A percentile compares a stretch with the other conserved stretches of the same genome.
These are phyloP conservation scores for Elongisporangium anandrum DNA, from an alignment of 352 stramenopile species.

Conservation along the genomic window DNA sequence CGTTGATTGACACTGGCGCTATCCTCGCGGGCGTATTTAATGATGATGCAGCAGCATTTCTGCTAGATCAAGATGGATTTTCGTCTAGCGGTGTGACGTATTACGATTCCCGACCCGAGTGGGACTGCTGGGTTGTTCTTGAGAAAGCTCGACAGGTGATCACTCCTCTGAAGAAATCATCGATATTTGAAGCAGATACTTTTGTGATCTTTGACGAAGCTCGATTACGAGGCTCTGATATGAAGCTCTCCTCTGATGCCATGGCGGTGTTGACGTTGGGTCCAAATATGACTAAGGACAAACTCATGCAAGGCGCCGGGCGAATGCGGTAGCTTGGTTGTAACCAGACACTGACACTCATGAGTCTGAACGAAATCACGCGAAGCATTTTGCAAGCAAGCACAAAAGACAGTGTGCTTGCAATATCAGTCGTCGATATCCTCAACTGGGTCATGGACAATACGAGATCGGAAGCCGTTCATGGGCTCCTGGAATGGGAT, in stretches of 20 bases:
- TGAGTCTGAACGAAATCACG: slow-evolving; percentile 63
- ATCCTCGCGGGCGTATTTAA: slow-evolving; percentile 70
- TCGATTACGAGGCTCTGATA: slow-evolving; percentile 80
- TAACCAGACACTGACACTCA: slow-evolving; percentile 72
- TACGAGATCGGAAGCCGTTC: slow-evolving; percentile 55
- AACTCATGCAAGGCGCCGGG: slow-evolving; percentile 91
- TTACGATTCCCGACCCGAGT: slow-evolving; percentile 53
- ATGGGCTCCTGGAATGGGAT: slow-evolving; percentile 80
- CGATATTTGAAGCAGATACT: slow-evolving; percentile 72
- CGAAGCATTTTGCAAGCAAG: slow-evolving; percentile 30
- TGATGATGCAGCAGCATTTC: slow-evolving; percentile 42
- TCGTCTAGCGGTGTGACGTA: slow-evolving; percentile 70
- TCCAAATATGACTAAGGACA: slow-evolving; percentile 87
- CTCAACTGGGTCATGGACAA: slow-evolving; percentile 88
- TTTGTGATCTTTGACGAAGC: slow-evolving; percentile 92
- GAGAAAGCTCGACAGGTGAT: slow-evolving; percentile 60
- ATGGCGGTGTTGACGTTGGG: slow-evolving; percentile 81
- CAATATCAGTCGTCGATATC: slow-evolving; percentile 24
- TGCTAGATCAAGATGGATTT: slow-evolving; percentile 27
- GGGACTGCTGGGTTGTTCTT: slow-evolving; percentile 75
- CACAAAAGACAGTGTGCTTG: background rate
- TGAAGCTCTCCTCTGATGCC: slow-evolving; percentile 73
- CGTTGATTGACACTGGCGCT: slow-evolving; percentile 84
- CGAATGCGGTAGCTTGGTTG: slow-evolving; percentile 78
- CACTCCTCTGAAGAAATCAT: slow-evolving; percentile 47